Evolutionary conservation across 148 eudicot species (phyloP).

Genomic region (Vaccinium macrocarpon): DNA sequence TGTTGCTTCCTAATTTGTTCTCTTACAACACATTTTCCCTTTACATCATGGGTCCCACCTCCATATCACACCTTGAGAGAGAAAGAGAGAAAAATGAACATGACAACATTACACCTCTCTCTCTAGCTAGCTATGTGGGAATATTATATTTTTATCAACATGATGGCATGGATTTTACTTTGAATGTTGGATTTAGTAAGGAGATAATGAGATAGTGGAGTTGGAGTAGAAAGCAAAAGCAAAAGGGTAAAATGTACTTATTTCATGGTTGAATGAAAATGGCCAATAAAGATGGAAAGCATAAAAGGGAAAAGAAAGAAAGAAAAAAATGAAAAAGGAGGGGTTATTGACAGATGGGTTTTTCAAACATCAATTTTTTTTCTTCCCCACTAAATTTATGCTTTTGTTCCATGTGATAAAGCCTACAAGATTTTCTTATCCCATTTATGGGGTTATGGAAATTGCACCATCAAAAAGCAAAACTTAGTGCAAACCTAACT

Average conservation of each 20-base stretch:
- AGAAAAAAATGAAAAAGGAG: not conserved
- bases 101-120: not conserved
- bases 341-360: not conserved
- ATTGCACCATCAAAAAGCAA: slow-evolving; percentile 3
- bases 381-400: not conserved
- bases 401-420: slow-evolving; percentile 4
- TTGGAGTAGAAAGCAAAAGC: slow-evolving; percentile 11
- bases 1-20: not conserved
- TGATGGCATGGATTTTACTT: slow-evolving; percentile 1
- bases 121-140: not conserved
- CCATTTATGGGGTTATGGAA: not conserved
- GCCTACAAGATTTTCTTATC: not conserved
- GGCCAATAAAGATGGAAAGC: not conserved
- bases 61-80: not conserved
- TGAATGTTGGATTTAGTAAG: not conserved
- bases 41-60: not conserved
- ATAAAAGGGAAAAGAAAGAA: not conserved
- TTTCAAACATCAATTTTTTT: not conserved
- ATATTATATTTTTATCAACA: not conserved
- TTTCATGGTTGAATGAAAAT: not conserved
- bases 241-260: not conserved
- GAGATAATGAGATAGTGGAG: not conserved
- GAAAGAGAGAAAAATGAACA: not conserved
- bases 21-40: not conserved
- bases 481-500: slow-evolving; percentile 1